Evolutionary conservation across 148 eudicot species (phyloP), one percentile per base, ranked within the genome.

Genomic region (Heliosperma pusillum): DNA sequence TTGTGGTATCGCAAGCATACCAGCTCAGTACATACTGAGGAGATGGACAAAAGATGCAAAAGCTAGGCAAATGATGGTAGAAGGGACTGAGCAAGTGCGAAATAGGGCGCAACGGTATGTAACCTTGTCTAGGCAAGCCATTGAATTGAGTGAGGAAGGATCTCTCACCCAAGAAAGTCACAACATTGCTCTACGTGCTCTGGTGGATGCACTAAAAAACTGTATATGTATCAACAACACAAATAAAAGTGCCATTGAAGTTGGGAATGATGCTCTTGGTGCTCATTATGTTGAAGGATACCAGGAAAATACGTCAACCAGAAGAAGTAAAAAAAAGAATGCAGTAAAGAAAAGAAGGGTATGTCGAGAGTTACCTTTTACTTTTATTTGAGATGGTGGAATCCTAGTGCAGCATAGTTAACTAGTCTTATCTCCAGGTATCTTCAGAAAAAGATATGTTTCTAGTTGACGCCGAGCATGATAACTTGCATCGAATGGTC

Each of bases 31-130:
- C 69, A 83, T 86, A 81, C 47, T 81, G 74, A 74, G 61, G 53
- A 81, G 88, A 69, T 86, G 88, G 88, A 86, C 83, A 70, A 86
- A 86, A 81, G 87, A 81, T 72, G 89, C 87, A 29, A 86, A 82
- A 79, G 69, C 74, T 47, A 77, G 69, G 29, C 83, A 77, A 59
- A 68, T 71, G 21, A 82, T 66, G 72, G 76, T 50, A 80, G 82
- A 73, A 69, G 86, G 78, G 64, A 74, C 62, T 53, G 72, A 76
- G 55, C 20, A 75, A 44, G 29, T 77, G 44, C 86, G 80, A 58
- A 79, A 83, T 57, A 82, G 89, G 76, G 87, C 78, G 56, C 85
- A 86, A 53, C 85, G 83, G 29, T 86, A 84, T 74, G 80, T 84
- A 73, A 82, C 85, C 60, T 59, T 86, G 75, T 86, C 83, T 76